These are phyloP conservation scores for Podochytrium sp. DNA, from an alignment of 192 early-diverging fungal species.

Conservation along the genomic window DNA sequence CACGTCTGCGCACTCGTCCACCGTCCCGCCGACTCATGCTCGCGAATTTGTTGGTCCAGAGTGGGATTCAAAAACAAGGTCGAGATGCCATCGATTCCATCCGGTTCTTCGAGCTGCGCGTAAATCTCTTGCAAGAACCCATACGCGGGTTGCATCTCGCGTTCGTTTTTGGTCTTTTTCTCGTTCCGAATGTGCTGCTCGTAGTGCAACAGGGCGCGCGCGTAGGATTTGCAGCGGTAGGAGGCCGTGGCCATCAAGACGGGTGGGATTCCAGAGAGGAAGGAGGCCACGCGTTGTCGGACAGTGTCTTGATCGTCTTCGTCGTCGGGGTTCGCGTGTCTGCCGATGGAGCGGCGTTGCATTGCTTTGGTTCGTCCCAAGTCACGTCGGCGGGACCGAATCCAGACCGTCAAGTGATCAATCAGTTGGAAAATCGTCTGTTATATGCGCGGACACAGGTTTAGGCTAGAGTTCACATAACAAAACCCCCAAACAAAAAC, in stretches of 20 bases:
- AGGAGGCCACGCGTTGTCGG: constrained; percentile 41
- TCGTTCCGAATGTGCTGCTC: constrained; percentile 65
- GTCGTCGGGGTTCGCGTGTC: constrained; percentile 32
- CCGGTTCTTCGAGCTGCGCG: constrained; percentile 67
- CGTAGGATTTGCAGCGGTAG: constrained; percentile 61
- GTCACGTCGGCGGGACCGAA: constrained; percentile 34
- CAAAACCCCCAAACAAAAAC: constrained; percentile 4
- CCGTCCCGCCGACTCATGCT: constrained; percentile 62
- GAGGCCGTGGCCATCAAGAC: constrained; percentile 65
- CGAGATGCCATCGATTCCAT: constrained; percentile 70
- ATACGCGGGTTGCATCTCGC: constrained; percentile 50
- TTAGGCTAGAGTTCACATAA: too few relatives aligned
- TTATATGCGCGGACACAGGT: too few relatives aligned
- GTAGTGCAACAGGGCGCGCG: constrained; percentile 71
- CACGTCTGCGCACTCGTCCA: constrained; percentile 73
- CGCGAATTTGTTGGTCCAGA: constrained; percentile 67
- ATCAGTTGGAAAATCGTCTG: constrained; percentile 51
- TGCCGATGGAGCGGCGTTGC: constrained; percentile 20
- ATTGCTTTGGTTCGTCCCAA: constrained; percentile 31
- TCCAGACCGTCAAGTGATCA: constrained; percentile 59
- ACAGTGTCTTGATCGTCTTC: constrained; percentile 36
- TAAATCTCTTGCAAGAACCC: constrained; percentile 65
- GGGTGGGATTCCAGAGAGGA: constrained; percentile 66
- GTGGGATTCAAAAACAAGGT: constrained; percentile 52
- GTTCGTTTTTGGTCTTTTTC: constrained; percentile 1